phyloP scores from a whole-genome alignment of 73 alveolate genomes.

The Tetrahymena elliotti region DNA sequence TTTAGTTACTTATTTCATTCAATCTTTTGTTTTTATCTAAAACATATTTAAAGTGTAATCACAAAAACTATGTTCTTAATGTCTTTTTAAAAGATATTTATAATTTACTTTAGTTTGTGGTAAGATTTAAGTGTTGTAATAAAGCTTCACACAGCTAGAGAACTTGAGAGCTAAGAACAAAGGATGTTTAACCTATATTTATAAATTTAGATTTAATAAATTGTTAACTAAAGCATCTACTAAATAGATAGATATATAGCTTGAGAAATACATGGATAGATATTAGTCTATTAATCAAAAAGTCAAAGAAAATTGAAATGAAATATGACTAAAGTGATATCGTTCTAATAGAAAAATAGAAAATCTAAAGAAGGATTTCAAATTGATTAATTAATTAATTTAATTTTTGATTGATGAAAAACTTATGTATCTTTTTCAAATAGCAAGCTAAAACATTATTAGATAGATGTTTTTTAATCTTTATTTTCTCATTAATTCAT shows the following conservation, averaged over 20 bases:
- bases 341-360: background rate
- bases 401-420: no score
- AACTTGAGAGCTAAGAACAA: constrained; percentile 23
- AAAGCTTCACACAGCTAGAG: constrained; percentile 22
- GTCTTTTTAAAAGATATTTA: no score
- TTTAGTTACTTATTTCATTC: background rate
- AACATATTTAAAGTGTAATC: background rate
- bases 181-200: constrained; percentile 5
- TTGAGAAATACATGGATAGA: no score
- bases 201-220: background rate
- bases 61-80: background rate
- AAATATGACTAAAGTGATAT: background rate
- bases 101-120: background rate
- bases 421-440: background rate
- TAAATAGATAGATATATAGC: no score
- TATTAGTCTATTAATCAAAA: no score
- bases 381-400: no score
- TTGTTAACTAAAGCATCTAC: background rate
- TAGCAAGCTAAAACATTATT: no score
- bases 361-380: background rate
- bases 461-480: background rate
- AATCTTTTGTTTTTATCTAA: no score
- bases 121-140: background rate
- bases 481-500: background rate
- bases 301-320: no score